phyloP scores from a whole-genome alignment of 2,329 filamentous ascomycete genomes.

The Colletotrichum sp. region DNA sequence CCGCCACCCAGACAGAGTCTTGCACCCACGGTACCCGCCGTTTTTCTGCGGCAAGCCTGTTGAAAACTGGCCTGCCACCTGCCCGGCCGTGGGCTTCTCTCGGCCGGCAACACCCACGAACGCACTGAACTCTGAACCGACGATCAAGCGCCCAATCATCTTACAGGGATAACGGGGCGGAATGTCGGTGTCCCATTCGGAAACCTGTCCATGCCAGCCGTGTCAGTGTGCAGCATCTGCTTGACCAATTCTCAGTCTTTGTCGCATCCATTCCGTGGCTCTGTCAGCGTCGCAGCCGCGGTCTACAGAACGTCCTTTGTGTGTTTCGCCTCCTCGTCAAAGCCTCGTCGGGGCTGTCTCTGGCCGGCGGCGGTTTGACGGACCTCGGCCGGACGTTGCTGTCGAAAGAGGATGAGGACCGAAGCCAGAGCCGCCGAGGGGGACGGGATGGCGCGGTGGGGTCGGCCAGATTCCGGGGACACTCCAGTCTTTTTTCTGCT shows the following conservation, averaged over 20 bases:
- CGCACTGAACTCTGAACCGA: neutral
- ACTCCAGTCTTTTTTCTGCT: neutral
- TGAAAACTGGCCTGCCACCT: neutral
- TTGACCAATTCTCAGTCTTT: neutral
- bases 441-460: neutral
- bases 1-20: neutral
- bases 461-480: slow-evolving; percentile 21
- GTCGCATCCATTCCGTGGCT: neutral
- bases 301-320: neutral
- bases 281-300: neutral
- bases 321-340: slow-evolving; percentile 9
- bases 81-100: neutral
- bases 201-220: neutral
- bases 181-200: slow-evolving; percentile 13
- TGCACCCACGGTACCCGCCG: neutral
- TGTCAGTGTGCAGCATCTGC: neutral
- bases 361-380: neutral
- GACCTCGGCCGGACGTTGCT: slow-evolving; percentile 15
- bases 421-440: neutral
- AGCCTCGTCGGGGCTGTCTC: neutral
- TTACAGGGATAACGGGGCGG: slow-evolving; percentile 14
- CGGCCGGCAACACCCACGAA: neutral
- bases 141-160: slow-evolving; percentile 12
- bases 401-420: neutral
- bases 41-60: neutral